These are phyloP conservation scores for Polytrichum formosum DNA, from an alignment of 225 moss, liverwort and hornwort species.

Conservation along the genomic window DNA sequence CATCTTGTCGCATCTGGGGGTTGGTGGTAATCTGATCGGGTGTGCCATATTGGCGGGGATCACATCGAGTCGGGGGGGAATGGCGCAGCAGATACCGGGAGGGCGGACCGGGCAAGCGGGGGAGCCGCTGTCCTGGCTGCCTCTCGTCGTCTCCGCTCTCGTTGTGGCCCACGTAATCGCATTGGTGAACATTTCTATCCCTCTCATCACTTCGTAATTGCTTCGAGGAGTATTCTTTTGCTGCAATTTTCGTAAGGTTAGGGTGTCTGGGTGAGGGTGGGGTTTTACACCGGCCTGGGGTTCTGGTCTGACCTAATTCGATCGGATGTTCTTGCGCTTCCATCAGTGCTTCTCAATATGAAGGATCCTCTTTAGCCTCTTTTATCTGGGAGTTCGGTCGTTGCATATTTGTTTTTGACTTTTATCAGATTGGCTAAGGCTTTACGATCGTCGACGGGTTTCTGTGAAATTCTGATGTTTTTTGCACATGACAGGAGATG, in stretches of 20 bases:
- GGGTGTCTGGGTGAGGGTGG: background rate
- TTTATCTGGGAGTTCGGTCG: background rate
- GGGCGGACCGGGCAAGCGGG: background rate
- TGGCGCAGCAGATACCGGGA: too few species aligned
- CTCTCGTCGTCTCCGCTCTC: slow-evolving; percentile 46
- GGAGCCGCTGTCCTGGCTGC: slow-evolving; percentile 33
- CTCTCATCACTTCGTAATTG: background rate
- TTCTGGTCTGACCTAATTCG: background rate
- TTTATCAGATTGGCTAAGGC: too few species aligned
- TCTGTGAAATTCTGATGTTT: background rate
- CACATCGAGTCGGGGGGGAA: too few species aligned
- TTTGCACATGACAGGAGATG: background rate
- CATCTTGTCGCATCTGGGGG: too few species aligned
- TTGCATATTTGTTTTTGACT: background rate
- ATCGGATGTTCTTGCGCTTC: background rate
- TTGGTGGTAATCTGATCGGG: too few species aligned
- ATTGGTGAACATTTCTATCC: slow-evolving; percentile 14
- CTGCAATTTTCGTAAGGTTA: background rate
- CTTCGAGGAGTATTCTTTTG: background rate
- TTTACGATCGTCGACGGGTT: too few species aligned
- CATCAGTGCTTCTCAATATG: background rate
- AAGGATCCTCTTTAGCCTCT: background rate
- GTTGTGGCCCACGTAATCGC: slow-evolving; percentile 46
- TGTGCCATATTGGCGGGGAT: too few species aligned
- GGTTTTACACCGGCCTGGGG: background rate